phyloP scores from a whole-genome alignment of 805 yeast genomes.

The Yarrowia porcina region DNA sequence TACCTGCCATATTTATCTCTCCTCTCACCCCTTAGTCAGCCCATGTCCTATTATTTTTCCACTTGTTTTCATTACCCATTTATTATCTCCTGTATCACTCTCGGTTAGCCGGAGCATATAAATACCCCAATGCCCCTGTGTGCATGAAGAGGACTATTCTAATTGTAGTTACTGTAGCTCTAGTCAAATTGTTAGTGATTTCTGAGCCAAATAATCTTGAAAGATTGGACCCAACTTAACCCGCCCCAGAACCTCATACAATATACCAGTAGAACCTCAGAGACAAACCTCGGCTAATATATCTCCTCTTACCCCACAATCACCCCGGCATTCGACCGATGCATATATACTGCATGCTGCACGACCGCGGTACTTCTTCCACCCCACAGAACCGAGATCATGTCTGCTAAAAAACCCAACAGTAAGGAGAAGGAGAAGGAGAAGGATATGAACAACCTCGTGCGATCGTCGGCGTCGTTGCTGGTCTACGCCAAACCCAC shows the following conservation, averaged over 20 bases:
- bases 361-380: neutral
- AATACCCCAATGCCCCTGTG: too few species aligned
- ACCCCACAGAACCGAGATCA: neutral
- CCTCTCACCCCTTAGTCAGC: too few species aligned
- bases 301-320: neutral
- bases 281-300: neutral
- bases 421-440: neutral
- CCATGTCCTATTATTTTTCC: too few species aligned
- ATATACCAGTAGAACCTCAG: neutral
- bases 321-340: slow-evolving; percentile 6
- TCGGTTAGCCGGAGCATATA: too few species aligned
- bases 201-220: neutral
- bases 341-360: slow-evolving; percentile 8
- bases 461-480: slow-evolving; percentile 32
- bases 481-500: slow-evolving; percentile 30
- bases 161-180: too few species aligned
- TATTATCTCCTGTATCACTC: too few species aligned
- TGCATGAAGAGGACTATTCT: too few species aligned
- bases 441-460: slow-evolving; percentile 6
- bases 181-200: too few species aligned
- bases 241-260: neutral
- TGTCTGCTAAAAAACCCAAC: slow-evolving; percentile 1
- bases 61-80: too few species aligned
- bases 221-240: too few species aligned
- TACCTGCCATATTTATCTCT: too few species aligned